Conservation (phyloP, 345 rosid genomes). For the Laguncularia racemosa region DNA sequence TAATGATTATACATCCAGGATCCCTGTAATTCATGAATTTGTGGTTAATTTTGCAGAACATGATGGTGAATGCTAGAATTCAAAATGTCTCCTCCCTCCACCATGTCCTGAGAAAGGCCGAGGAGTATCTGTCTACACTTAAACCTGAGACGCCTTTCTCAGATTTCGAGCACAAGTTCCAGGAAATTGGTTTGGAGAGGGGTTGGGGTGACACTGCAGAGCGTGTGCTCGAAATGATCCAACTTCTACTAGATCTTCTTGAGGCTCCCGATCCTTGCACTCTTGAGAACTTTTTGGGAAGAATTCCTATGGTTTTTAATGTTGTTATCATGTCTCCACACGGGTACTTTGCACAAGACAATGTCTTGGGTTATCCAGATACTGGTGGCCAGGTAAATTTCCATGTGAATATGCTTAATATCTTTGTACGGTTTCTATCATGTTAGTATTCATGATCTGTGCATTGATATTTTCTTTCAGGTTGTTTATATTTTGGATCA, state of each 20-base stretch:
- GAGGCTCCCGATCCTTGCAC: slow-evolving; percentile 98
- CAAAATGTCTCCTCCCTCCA: slow-evolving; percentile 62
- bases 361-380: slow-evolving; percentile 94
- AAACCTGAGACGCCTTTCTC: slow-evolving; percentile 46
- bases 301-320: slow-evolving; percentile 89
- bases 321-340: slow-evolving; percentile 93
- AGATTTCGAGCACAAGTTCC: slow-evolving; percentile 64
- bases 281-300: slow-evolving; percentile 78
- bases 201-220: slow-evolving; percentile 92
- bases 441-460: neutral
- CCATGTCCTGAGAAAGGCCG: slow-evolving; percentile 77
- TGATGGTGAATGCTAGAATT: slow-evolving; percentile 76
- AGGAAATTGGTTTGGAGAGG: slow-evolving; percentile 87
- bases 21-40: neutral
- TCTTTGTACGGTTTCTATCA: neutral
- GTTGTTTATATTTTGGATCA: slow-evolving; percentile 96
- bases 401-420: neutral
- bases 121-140: slow-evolving; percentile 57
- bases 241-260: slow-evolving; percentile 84
- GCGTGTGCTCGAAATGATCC: slow-evolving; percentile 81
- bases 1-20: neutral
- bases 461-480: slow-evolving; percentile 17
- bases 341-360: slow-evolving; percentile 93
- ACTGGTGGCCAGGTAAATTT: slow-evolving; percentile 88
- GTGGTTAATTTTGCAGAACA: slow-evolving; percentile 35